These are phyloP conservation scores for Cladochytrium tenue DNA, from an alignment of 371 early-diverging fungal species.

Conservation along the genomic window DNA sequence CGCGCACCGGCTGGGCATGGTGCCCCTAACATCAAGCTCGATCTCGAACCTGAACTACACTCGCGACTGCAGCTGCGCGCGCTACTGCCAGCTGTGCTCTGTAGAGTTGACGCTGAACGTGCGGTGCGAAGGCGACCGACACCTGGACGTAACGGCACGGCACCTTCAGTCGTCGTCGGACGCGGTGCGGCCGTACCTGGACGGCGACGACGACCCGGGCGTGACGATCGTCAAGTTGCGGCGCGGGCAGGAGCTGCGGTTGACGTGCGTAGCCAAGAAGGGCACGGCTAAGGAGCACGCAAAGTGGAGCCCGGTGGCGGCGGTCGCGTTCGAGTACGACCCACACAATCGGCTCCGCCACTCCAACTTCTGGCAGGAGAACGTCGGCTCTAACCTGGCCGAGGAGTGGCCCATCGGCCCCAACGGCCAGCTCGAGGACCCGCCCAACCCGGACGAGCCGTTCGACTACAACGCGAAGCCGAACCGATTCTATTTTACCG, in stretches of 20 bases:
- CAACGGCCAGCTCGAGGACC: slow-evolving; percentile 72
- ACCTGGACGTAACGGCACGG: slow-evolving; percentile 78
- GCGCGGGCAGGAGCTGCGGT: slow-evolving; percentile 87
- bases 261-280: slow-evolving; percentile 63
- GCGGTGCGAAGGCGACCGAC: slow-evolving; percentile 75
- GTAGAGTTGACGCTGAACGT: slow-evolving; percentile 86
- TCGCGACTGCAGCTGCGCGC: slow-evolving; percentile 88
- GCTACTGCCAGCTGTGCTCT: slow-evolving; percentile 88
- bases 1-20: slow-evolving; percentile 97
- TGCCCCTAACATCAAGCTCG: slow-evolving; percentile 83
- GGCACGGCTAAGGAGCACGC: slow-evolving; percentile 98
- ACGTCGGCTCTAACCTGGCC: slow-evolving; percentile 48
- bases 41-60: slow-evolving; percentile 81
- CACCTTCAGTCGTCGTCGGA: slow-evolving; percentile 79
- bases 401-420: slow-evolving; percentile 86
- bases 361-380: slow-evolving; percentile 93
- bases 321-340: slow-evolving; percentile 96
- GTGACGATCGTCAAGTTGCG: slow-evolving; percentile 89
- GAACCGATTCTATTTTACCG: slow-evolving; percentile 82
- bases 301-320: slow-evolving; percentile 97
- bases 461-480: slow-evolving; percentile 89
- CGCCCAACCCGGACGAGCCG: slow-evolving; percentile 56
- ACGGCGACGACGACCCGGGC: slow-evolving; percentile 74
- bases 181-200: slow-evolving; percentile 74
- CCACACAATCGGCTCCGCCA: slow-evolving; percentile 93